Conservation (phyloP, 768 basidiomycete genomes). For the Leccinum fibrillosum region DNA sequence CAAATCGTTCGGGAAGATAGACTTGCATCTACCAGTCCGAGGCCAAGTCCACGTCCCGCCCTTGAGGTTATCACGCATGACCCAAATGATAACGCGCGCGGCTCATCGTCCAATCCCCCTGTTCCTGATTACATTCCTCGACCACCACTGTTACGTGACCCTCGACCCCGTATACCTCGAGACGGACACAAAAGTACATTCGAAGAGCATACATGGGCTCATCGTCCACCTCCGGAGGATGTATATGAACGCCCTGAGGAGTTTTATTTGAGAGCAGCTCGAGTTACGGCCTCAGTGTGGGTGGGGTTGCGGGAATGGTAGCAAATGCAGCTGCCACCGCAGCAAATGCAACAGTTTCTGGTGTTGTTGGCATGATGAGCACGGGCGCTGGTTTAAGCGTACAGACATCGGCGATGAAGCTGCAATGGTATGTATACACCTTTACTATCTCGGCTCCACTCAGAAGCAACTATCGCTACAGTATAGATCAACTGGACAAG, state of each 20-base stretch:
- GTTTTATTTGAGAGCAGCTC: constrained; percentile 36
- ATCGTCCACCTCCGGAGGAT: constrained; percentile 87
- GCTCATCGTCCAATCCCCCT: constrained; percentile 18
- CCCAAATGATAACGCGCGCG: constrained; percentile 12
- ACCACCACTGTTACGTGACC: constrained; percentile 12
- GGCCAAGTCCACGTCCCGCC: constrained; percentile 24
- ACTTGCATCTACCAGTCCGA: constrained; percentile 12
- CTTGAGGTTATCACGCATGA: constrained; percentile 30
- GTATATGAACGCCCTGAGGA: constrained; percentile 90
- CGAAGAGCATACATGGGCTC: constrained; percentile 78
- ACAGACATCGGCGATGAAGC: constrained; percentile 76
- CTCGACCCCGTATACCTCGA: constrained; percentile 25
- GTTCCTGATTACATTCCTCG: constrained; percentile 17
- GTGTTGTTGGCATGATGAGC: constrained; percentile 84
- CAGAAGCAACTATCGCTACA: constrained; percentile 28
- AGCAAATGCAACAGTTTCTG: constrained; percentile 79
- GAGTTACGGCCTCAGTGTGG: constrained; percentile 58
- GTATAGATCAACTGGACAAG: constrained; percentile 98
- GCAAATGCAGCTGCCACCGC: constrained; percentile 78
- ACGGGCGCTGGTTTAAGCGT: constrained; percentile 66
- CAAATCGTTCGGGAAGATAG: constrained; percentile 24
- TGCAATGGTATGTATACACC: constrained; percentile 70
- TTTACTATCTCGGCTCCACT: neutral
- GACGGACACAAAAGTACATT: constrained; percentile 46
- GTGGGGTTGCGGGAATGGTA: constrained; percentile 76